Base-by-base conservation (phyloP, 2,329 filamentous ascomycete species). In the Xylaria polymorpha region DNA sequence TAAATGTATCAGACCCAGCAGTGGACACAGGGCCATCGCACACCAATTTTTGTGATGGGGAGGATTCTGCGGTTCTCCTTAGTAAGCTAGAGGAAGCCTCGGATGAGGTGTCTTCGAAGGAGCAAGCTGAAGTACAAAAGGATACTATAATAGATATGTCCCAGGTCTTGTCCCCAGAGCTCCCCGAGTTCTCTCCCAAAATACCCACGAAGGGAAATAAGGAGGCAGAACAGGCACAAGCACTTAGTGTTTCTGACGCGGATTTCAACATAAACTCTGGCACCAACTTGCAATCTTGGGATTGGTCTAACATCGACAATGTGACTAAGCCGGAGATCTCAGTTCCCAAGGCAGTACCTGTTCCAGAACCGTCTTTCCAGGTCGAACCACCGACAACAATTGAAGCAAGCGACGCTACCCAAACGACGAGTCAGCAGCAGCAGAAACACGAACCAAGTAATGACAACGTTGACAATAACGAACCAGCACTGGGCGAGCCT, bases 121-220 rank as follows among this genome's bases (percentile, higher is more conserved):
- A 37, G 37, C 64, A 61, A 53, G 32, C 35, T 48, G 39, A 55
- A 18, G 29, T 43, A 37, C 37, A 22, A 29, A 43, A 56, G 14
- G 60, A 60, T 4, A 58, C 22, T 25, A 32, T 9, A 37, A 32
- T 8, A 8, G 67, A 67, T 37, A 9, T 22, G 9, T 14, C 14
- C 51, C 67, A 64, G 44, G 66, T 68, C 18, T 20, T 55, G 55
- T 55, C 29, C 14, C 56, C 74, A 22, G 73, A 77, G 20, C 53
- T 66, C 46, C 67, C 69, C 41, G 72, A 69, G n/a, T 44, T 67
- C 14, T 63, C 69, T 8, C 69, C 71, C 25, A 79, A 78, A 68
- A 80, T 79, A 66, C 74, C 74, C 39, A 80, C 81, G 70, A 81
- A 82, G 65, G 69, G 73, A 25, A 75, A 75, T 57, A 74, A 75